Evolutionary conservation across 106 monocot species (phyloP).

Genomic region (Acanthochlamys bracteata): DNA sequence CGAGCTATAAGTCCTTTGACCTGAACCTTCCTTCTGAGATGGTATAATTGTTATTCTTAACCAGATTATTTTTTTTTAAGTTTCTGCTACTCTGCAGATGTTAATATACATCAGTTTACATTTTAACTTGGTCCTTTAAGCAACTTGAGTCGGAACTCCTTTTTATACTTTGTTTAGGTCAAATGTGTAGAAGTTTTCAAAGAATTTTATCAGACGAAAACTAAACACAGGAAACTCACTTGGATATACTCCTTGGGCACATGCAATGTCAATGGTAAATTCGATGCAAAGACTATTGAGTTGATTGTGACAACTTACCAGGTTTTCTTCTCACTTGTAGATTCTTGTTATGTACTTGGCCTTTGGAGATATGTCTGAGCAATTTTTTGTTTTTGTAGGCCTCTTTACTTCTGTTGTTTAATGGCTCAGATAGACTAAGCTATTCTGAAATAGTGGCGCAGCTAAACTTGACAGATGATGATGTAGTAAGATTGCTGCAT

Average conservation of each 20-base stretch:
- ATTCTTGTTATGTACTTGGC: not conserved
- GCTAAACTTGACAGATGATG: conserved; percentile 68
- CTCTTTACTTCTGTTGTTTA: conserved; percentile 65
- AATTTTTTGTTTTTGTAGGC: conserved; percentile 26
- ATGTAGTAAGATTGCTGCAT: conserved; percentile 75
- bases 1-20: conserved; percentile 7
- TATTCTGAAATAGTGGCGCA: conserved; percentile 75
- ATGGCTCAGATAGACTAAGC: conserved; percentile 63
- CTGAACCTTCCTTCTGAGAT: conserved; percentile 16
- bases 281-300: conserved; percentile 71
- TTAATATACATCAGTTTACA: not conserved
- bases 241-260: conserved; percentile 36
- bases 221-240: conserved; percentile 5
- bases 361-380: not conserved
- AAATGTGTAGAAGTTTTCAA: conserved; percentile 9
- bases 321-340: conserved; percentile 7
- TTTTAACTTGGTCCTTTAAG: not conserved
- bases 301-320: conserved; percentile 53
- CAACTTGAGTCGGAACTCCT: too few species aligned
- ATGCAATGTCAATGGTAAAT: conserved; percentile 69
- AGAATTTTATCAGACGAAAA: not conserved
- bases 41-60: not conserved
- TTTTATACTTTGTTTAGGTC: not conserved
- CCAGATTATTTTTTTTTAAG: too few species aligned
- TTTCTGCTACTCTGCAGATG: too few species aligned